phyloP scores from a whole-genome alignment of 352 stramenopile species.

The Globisporangium cederbergense region DNA sequence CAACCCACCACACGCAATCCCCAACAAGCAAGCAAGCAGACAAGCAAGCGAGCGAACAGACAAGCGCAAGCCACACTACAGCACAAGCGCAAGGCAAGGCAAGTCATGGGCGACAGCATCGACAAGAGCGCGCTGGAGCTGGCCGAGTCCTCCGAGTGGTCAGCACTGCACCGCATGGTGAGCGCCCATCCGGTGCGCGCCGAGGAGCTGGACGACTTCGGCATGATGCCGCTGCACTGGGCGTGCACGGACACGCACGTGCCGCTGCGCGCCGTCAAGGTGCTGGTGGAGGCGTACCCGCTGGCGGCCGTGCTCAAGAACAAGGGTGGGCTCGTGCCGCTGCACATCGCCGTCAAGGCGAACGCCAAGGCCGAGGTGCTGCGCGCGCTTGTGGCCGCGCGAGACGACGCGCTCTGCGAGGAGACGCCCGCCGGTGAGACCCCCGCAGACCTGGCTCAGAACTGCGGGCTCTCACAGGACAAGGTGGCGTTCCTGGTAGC shows the following conservation, averaged over 20 bases:
- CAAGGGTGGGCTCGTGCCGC: conserved; percentile 69
- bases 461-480: conserved; percentile 43
- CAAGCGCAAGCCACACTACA: neutral
- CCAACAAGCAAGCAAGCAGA: neutral
- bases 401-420: conserved; percentile 50
- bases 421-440: conserved; percentile 76
- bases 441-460: conserved; percentile 54
- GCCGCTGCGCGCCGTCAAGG: conserved; percentile 59
- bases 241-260: conserved; percentile 77
- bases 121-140: conserved; percentile 61
- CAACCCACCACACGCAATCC: neutral
- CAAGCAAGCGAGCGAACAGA: neutral
- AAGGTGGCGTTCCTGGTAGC: conserved; percentile 45
- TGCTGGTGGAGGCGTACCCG: conserved; percentile 60
- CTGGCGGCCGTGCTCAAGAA: conserved; percentile 57
- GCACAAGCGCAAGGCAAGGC: neutral
- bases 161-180: conserved; percentile 58
- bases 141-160: conserved; percentile 70
- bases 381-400: conserved; percentile 40
- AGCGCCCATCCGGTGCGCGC: conserved; percentile 43
- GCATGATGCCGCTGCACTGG: conserved; percentile 86
- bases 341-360: conserved; percentile 84
- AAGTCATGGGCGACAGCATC: conserved; percentile 8
- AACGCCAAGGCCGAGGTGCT: conserved; percentile 67
- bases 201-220: conserved; percentile 81